Base-by-base conservation (phyloP, 1,284 basidiomycete genomes). In the Microbotryum silenes-acaulis region DNA sequence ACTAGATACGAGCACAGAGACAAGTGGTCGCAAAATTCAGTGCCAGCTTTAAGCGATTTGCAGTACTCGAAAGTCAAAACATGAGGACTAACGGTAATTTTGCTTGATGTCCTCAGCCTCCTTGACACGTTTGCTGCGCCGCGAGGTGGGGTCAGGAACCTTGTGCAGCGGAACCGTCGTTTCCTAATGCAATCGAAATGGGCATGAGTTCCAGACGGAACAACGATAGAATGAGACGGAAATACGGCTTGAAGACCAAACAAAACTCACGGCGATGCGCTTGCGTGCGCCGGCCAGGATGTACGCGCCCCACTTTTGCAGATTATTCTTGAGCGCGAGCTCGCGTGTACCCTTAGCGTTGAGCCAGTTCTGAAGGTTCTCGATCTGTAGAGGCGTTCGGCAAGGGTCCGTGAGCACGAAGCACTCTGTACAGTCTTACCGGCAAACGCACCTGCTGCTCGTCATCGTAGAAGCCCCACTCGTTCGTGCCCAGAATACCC, bases 301-400 rank as follows among this genome's bases (percentile, higher is more conserved):
- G 73, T 93, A 89, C 48, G 81, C 79, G 81, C 85, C 86, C 89
- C 92, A 96, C 74, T 86, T 89, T 29, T 80, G 82, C 66, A 97
- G 77, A 3, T 82, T 77, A 61, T 85, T 86, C 76, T 89, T 88
- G 57, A 97, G 81, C 42, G 86, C 85, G 49, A 86, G 77, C 75
- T 97, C 94, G 54, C 93, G 85, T 55, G 86, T 82, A 8, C 94
- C 96, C 75, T 91, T 91, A 25, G 85, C 81, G 72, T 97, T 93
- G 23, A 98, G 80, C 93, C 93, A 97, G 4, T 84, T 81, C 53
- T 89, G 76, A 69, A 91, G 88, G 65, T 85, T 83, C 51, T 89
- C 85, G 61, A 96, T 76, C 88, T 93, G 72, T 45, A 59, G 57
- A 57, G 54, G 44, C 54, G 37, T 42, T 3, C 5, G 16, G 7